Percentiles rank a stretch among this genome's conserved stretches.
phyloP scores from a whole-genome alignment of 2,329 filamentous ascomycete genomes.

The Pestalotiopsis fici region DNA sequence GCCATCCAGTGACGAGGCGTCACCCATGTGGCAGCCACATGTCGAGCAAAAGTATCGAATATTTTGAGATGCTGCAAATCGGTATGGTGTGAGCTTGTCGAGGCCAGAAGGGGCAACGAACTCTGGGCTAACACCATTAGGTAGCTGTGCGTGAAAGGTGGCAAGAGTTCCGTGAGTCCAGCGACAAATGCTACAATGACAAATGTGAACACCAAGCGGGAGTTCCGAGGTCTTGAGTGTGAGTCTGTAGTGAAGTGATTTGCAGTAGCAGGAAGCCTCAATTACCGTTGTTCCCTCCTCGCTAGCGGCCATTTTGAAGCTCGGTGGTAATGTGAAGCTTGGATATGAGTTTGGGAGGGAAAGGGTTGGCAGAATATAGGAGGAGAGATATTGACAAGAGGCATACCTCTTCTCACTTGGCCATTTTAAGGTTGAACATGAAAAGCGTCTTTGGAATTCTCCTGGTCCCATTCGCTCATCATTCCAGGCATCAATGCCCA shows the following conservation, averaged over 20 bases:
- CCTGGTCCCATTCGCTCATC: not conserved
- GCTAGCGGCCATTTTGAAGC: too few species aligned
- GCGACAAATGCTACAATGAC: constrained; percentile 12
- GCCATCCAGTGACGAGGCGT: not conserved
- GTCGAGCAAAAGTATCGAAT: constrained; percentile 7
- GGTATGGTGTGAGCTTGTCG: constrained; percentile 2
- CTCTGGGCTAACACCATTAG: not conserved
- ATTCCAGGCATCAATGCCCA: too few species aligned
- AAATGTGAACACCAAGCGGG: constrained; percentile 8
- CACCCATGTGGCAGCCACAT: constrained; percentile 13
- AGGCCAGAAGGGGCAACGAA: constrained; percentile 2
- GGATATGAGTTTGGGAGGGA: too few species aligned
- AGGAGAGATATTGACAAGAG: too few species aligned
- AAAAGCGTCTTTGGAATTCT: not conserved
- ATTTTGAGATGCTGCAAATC: not conserved
- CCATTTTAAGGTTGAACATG: too few species aligned
- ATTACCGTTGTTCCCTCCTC: too few species aligned
- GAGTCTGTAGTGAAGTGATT: constrained; percentile 9
- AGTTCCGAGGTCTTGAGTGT: constrained; percentile 2
- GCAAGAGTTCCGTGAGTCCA: constrained; percentile 10
- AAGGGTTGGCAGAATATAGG: too few species aligned
- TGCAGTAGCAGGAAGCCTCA: constrained; percentile 5
- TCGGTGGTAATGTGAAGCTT: too few species aligned
- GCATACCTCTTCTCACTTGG: too few species aligned
- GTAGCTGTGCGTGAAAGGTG: constrained; percentile 4